A percentile compares a stretch with the other conserved stretches of the same genome.
Evolutionary conservation across 192 early-diverging fungal species (phyloP).

Genomic region (Dimargaris xerosporica): DNA sequence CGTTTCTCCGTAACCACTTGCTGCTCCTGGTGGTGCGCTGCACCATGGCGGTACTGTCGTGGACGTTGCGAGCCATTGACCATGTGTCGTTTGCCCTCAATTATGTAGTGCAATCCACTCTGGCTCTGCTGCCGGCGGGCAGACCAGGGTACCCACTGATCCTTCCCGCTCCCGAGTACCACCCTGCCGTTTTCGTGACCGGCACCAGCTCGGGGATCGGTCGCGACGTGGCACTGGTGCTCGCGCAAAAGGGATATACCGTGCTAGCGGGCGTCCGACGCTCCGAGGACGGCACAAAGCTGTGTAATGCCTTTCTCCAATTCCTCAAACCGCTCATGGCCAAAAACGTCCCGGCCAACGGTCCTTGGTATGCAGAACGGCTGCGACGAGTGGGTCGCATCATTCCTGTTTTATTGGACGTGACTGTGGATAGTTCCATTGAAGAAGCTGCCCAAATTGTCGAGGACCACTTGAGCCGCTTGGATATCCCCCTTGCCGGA

Average conservation of each 20-base stretch:
- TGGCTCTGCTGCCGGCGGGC: conserved; percentile 30
- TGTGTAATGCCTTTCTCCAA: conserved; percentile 23
- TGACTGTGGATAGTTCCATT: conserved; percentile 21
- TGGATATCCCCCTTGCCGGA: conserved; percentile 24
- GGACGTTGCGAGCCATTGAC: conserved; percentile 21
- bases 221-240: conserved; percentile 28
- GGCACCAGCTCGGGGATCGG: conserved; percentile 35
- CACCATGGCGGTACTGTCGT: conserved; percentile 20
- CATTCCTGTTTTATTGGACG: conserved; percentile 28
- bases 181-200: conserved; percentile 31
- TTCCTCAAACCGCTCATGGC: neutral
- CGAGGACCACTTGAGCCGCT: conserved; percentile 17
- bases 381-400: conserved; percentile 13
- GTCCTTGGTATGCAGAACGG: too few species aligned
- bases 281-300: conserved; percentile 28
- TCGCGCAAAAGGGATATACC: conserved; percentile 28
- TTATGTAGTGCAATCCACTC: conserved; percentile 15
- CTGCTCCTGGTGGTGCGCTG: conserved; percentile 26
- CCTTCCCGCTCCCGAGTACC: conserved; percentile 17
- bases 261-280: conserved; percentile 35
- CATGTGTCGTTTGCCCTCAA: conserved; percentile 24
- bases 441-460: conserved; percentile 20
- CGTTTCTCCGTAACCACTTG: conserved; percentile 29
- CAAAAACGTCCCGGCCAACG: too few species aligned
- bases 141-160: conserved; percentile 19